Evolutionary conservation across 2,329 filamentous ascomycete species (phyloP).

Genomic region (Fusarium pilosicola): DNA sequence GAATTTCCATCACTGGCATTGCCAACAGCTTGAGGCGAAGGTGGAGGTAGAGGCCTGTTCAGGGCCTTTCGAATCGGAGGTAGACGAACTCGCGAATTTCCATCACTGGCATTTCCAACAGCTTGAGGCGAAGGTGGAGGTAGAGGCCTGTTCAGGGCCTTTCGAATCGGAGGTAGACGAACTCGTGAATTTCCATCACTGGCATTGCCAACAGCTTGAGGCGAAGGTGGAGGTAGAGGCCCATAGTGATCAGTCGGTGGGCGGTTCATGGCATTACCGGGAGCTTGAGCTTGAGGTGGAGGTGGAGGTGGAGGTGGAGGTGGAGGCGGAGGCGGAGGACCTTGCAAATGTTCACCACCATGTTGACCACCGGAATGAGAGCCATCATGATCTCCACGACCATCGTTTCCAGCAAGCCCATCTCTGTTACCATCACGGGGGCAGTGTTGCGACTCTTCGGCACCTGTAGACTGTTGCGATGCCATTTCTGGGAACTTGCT

Average conservation of each 20-base stretch:
- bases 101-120: no score
- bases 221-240: neutral
- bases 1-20: no score
- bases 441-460: neutral
- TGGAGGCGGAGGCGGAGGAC: neutral
- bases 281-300: no score
- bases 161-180: no score
- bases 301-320: neutral
- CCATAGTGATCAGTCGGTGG: neutral
- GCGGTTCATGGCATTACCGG: neutral
- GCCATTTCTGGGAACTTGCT: neutral
- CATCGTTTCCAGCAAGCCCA: neutral
- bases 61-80: no score
- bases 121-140: neutral
- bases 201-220: no score
- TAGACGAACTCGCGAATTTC: no score
- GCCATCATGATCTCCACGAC: neutral
- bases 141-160: no score
- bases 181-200: no score
- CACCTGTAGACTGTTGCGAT: neutral
- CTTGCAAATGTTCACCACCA: neutral
- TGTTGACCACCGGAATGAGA: neutral
- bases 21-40: no score
- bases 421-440: neutral
- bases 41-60: neutral